These are phyloP conservation scores for Xylaria curta DNA, from an alignment of 495 filamentous ascomycete genomes.

Conservation along the genomic window DNA sequence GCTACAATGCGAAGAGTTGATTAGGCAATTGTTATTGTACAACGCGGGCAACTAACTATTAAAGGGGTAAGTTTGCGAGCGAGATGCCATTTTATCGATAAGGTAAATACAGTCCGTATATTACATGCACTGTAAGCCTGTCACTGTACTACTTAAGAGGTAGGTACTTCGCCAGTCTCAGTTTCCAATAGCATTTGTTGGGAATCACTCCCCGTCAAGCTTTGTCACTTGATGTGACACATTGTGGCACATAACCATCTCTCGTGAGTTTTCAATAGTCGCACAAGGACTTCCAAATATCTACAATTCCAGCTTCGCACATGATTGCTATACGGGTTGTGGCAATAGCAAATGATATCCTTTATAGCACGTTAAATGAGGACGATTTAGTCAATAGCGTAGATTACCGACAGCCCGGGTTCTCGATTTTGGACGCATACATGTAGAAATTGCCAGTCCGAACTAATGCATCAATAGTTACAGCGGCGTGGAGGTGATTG, in stretches of 20 bases:
- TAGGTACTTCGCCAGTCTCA: not conserved
- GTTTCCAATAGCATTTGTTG: not conserved
- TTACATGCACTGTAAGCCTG: not conserved
- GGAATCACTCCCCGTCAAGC: not conserved
- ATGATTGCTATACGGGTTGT: not conserved
- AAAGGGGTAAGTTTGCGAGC: not conserved
- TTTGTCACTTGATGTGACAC: not conserved
- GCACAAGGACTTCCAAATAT: not conserved
- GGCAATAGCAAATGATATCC: not conserved
- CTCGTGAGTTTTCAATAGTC: not conserved
- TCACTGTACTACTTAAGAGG: too few species aligned
- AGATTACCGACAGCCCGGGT: not conserved
- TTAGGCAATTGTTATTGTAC: not conserved
- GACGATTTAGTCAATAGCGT: not conserved
- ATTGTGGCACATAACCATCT: not conserved
- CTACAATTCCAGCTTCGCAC: not conserved
- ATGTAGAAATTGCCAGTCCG: not conserved
- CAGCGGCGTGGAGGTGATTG: constrained; percentile 4
- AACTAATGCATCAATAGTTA: not conserved
- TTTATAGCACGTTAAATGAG: not conserved
- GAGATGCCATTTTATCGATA: not conserved
- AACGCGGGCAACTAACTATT: not conserved
- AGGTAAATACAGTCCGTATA: not conserved
- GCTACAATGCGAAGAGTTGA: not conserved
- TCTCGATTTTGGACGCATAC: not conserved